Evolutionary conservation across 2,329 filamentous ascomycete genomes (phyloP), one percentile per base, ranked within the genome.

Genomic region (Furcasterigmium sp.): DNA sequence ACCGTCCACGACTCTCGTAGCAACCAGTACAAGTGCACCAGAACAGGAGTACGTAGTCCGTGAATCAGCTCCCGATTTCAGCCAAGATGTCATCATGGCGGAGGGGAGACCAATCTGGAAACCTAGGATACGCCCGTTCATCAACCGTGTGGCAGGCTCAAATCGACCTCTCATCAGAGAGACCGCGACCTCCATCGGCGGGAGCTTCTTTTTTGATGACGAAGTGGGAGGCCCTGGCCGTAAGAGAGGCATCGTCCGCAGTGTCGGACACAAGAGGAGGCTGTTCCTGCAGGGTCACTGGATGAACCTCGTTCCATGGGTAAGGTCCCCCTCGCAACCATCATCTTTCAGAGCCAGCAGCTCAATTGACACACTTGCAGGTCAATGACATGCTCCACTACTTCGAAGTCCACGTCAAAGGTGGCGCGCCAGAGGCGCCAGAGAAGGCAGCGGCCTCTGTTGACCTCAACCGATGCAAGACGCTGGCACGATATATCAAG

Each of bases 401-500:
- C 14, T 54, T 77, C 8, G 70, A 77, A 32, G 57, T 66, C 3
- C 46, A 60, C 5, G 46, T 69, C 2, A 58, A 55, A n/a, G 61
- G 67, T n/a, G n/a, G n/a, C n/a, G n/a, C n/a, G n/a, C n/a, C n/a
- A n/a, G n/a, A n/a, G n/a, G 29, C 29, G 17, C 14, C 17, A 13
- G 62, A 65, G 1, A 56, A 51, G 1, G 67, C 69, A 0, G 65
- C 55, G 5, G 54, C 63, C 0, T 55, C 63, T 1, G 25, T 49
- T 1, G 56, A 55, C 2, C 53, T 83, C 4, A 56, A 73, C 6
- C 67, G 61, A 40, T 80, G 76, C 47, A 84, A 84, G 51, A 51
- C 56, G 1, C 45, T 84, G 1, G 75, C 68, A 8, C 72, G 67
- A 15, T 46, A 59, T 1, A 77, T 84, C 49, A 82, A 82, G 51